Percentiles rank a stretch among this genome's conserved stretches.
Evolutionary conservation across 495 filamentous ascomycete species (phyloP).

Genomic region (Talaromyces liani): DNA sequence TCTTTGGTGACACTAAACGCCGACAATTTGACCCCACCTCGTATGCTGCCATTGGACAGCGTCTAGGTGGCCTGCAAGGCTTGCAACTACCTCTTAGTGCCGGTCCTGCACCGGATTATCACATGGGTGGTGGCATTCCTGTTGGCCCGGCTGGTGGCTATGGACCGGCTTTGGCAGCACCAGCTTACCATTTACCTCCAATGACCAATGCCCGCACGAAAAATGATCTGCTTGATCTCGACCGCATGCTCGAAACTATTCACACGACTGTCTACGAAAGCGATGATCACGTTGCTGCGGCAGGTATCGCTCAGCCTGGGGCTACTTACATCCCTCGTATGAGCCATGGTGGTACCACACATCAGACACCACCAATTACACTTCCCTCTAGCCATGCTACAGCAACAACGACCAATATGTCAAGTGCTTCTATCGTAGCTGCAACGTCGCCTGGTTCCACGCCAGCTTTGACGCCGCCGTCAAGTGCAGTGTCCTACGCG

Average conservation of each 20-base stretch:
- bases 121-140: constrained; percentile 48
- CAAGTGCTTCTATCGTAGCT: constrained; percentile 47
- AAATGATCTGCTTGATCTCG: constrained; percentile 83
- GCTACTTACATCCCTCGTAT: constrained; percentile 53
- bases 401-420: constrained; percentile 48
- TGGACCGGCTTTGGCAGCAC: constrained; percentile 32
- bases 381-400: constrained; percentile 47
- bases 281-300: constrained; percentile 67
- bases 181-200: constrained; percentile 67
- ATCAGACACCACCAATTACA: constrained; percentile 54
- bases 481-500: constrained; percentile 76
- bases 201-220: constrained; percentile 86
- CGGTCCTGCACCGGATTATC: constrained; percentile 59
- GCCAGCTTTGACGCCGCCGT: constrained; percentile 83
- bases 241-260: constrained; percentile 90
- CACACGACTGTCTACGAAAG: constrained; percentile 91
- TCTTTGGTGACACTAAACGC: constrained; percentile 87
- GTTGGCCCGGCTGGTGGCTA: constrained; percentile 45
- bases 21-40: constrained; percentile 79
- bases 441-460: constrained; percentile 52
- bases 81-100: constrained; percentile 55
- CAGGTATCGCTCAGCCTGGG: constrained; percentile 63
- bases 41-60: constrained; percentile 73
- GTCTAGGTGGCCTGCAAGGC: constrained; percentile 65
- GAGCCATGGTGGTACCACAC: constrained; percentile 60